These are phyloP conservation scores for Protomyces inouyei DNA, from an alignment of 1,139 yeast genomes.

Conservation along the genomic window DNA sequence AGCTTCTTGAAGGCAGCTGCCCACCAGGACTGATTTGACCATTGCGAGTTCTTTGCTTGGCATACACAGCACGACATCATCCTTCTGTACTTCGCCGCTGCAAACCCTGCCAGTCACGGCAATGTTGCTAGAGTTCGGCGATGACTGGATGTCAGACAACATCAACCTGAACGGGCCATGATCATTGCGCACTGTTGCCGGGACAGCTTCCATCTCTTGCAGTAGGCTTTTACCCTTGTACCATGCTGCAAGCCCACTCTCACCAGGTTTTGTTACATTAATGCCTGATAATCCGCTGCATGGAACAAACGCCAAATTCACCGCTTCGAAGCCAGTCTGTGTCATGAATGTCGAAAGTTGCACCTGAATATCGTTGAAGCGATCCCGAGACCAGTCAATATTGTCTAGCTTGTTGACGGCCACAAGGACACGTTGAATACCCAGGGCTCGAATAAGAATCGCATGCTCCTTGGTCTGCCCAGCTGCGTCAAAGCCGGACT, in stretches of 20 bases:
- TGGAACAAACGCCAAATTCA: constrained; percentile 65
- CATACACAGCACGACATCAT: constrained; percentile 13
- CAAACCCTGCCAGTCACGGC: constrained; percentile 9
- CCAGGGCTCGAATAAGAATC: constrained; percentile 72
- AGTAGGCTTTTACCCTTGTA: constrained; percentile 3
- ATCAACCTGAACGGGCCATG: constrained; percentile 13
- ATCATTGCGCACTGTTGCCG: constrained; percentile 1
- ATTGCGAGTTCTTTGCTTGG: constrained; percentile 14
- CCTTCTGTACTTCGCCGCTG: constrained; percentile 12
- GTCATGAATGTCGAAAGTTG: constrained; percentile 59
- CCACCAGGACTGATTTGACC: not conserved
- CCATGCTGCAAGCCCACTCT: constrained; percentile 35
- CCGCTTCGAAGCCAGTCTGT: constrained; percentile 55
- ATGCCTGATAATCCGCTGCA: constrained; percentile 80
- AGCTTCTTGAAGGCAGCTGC: constrained; percentile 34
- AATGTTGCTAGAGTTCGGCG: constrained; percentile 20
- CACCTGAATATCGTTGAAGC: constrained; percentile 58
- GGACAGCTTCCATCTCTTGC: constrained; percentile 6
- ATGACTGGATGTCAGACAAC: constrained; percentile 14
- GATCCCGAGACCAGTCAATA: constrained; percentile 58
- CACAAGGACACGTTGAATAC: constrained; percentile 68
- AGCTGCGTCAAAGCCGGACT: constrained; percentile 75
- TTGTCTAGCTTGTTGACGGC: constrained; percentile 88
- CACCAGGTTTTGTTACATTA: constrained; percentile 54
- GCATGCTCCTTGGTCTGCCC: constrained; percentile 97